Base-by-base conservation (phyloP, 371 early-diverging fungal genomes). In the Rhizopus stolonifer region DNA sequence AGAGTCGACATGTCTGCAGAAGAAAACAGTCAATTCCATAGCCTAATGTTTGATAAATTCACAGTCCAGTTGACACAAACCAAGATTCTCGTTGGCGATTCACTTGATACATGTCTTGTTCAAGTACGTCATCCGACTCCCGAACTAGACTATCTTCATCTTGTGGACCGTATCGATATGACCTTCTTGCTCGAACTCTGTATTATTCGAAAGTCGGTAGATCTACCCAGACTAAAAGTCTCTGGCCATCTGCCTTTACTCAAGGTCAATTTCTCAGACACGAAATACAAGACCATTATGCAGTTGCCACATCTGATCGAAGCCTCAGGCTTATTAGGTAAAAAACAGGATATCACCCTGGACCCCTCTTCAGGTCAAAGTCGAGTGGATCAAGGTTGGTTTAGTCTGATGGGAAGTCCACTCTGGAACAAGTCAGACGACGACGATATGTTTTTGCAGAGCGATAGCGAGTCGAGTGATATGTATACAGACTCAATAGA, bases 201-300 rank as follows among this genome's bases (percentile, higher is more conserved):
- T 39, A 95, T 96, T 52, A 54, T 97, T 21, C 91, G 88, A 5
- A 85, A 92, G 50, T 79, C 86, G 1, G 56, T 83, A 32, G 83
- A 91, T 23, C 68, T 93, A 56, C 77, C 95, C 25, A 81, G 84
- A 50, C 80, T 92, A 52, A 82, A 83, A 39, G 68, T 98, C 1
- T 82, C 88, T 15, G 97, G 95, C 18, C 83, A 88, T 15, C 68
- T 98, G 46, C 96, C 97, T 0, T 63, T 91, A 19, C 69, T 98
- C 6, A 85, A 93, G 49, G 77, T 96, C 54, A 95, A 93, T 63
- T 83, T 98, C 46, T 95, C 97, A 0, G 95, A 97, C 58, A 82
- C 85, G 22, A 97, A 97, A 69, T 96, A 98, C 80, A 88, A 88
- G 55, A 84, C 88, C 0, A 71, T 96, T 10, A 96, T 95, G 96